These are phyloP conservation scores for Podila epigama DNA, from an alignment of 192 early-diverging fungal genomes.

Conservation along the genomic window DNA sequence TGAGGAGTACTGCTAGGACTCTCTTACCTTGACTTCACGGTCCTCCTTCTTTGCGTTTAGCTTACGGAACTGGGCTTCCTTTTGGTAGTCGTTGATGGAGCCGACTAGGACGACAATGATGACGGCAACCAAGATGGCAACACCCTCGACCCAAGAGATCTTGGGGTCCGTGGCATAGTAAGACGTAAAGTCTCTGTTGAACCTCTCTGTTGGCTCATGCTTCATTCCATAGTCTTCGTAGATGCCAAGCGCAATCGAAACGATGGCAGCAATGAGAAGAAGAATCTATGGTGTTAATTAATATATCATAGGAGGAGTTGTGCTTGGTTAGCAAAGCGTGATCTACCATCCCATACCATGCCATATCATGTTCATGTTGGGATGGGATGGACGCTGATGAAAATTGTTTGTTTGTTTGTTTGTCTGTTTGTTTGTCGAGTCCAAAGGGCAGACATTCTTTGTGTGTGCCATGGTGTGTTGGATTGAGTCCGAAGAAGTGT, in stretches of 20 bases:
- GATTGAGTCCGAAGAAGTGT: too few relatives aligned
- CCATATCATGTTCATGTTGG: too few relatives aligned
- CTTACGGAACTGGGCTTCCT: slow-evolving; percentile 86
- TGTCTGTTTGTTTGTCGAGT: too few relatives aligned
- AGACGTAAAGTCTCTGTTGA: slow-evolving; percentile 53
- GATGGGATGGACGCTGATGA: too few relatives aligned
- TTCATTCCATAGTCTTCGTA: slow-evolving; percentile 74
- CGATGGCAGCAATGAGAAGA: slow-evolving; percentile 75
- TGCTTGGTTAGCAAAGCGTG: not conserved
- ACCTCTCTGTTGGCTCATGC: slow-evolving; percentile 22
- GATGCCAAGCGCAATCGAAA: slow-evolving; percentile 81
- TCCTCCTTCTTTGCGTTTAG: slow-evolving; percentile 89
- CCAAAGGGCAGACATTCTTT: too few relatives aligned
- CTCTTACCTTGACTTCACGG: slow-evolving; percentile 68
- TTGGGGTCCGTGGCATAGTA: slow-evolving; percentile 52
- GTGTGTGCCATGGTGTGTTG: too few relatives aligned
- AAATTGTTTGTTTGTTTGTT: too few relatives aligned
- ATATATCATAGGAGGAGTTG: not conserved
- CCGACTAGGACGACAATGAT: slow-evolving; percentile 80
- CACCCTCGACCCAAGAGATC: slow-evolving; percentile 87
- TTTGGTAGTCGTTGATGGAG: slow-evolving; percentile 85
- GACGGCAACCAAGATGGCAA: slow-evolving; percentile 83
- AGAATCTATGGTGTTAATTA: slow-evolving; percentile 58
- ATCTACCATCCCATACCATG: too few relatives aligned
- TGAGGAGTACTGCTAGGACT: not conserved